Percentiles rank a stretch among this genome's conserved stretches.
phyloP scores from a whole-genome alignment of 176 grass and related monocot genomes.

The Bolboschoenus planiculmis region DNA sequence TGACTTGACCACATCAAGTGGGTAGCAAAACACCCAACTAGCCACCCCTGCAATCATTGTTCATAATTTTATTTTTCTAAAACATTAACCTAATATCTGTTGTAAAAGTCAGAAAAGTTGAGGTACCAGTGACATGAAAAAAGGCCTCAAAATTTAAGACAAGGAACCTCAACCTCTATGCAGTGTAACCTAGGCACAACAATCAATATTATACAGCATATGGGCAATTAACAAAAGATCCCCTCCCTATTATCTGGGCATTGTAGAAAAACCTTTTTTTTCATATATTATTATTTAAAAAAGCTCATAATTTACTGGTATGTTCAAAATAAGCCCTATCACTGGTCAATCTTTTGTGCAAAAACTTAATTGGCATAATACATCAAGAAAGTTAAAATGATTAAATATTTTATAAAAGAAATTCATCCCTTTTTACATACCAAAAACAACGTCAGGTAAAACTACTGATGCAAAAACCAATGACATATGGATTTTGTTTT shows the following conservation, averaged over 20 bases:
- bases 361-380: background rate
- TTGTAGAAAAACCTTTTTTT: background rate
- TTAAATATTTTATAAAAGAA: background rate
- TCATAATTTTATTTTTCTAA: background rate
- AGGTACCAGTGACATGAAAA: background rate
- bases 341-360: background rate
- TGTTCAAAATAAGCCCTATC: background rate
- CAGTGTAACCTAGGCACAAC: background rate
- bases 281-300: background rate
- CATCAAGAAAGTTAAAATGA: background rate
- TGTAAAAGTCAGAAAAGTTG: background rate
- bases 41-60: conserved; percentile 47
- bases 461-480: background rate
- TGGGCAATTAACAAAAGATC: background rate
- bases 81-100: background rate
- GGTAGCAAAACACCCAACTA: conserved; percentile 94
- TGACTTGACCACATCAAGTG: conserved; percentile 91
- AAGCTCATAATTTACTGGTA: background rate
- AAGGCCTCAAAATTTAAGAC: background rate
- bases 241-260: background rate
- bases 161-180: background rate
- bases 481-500: background rate
- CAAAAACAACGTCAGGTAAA: background rate
- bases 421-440: background rate
- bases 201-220: background rate